These are phyloP conservation scores for Plenodomus tracheiphilus DNA, from an alignment of 2,329 filamentous ascomycete species.

Conservation along the genomic window DNA sequence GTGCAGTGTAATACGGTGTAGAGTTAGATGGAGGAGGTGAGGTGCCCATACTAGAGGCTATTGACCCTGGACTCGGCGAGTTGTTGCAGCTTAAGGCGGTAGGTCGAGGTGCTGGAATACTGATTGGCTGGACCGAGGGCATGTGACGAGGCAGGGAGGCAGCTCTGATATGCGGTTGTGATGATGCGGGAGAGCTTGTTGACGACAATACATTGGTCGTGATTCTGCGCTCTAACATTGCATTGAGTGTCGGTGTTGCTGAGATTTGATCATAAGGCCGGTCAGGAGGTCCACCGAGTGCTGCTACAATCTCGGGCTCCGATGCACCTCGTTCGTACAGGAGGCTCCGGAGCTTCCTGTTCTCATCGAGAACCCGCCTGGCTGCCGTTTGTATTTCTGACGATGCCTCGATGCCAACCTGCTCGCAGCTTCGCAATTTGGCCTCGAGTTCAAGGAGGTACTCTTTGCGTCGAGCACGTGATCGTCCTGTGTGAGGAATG, in stretches of 20 bases:
- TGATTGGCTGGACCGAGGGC: slow-evolving; percentile 24
- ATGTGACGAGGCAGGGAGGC: slow-evolving; percentile 20
- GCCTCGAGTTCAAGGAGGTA: slow-evolving; percentile 72
- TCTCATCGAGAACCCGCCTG: slow-evolving; percentile 69
- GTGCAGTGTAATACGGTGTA: slow-evolving; percentile 24
- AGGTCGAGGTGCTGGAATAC: slow-evolving; percentile 25
- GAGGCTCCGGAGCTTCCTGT: slow-evolving; percentile 64
- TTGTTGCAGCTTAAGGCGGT: slow-evolving; percentile 30
- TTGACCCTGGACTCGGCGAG: slow-evolving; percentile 36
- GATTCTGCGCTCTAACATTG: slow-evolving; percentile 38
- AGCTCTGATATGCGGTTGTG: slow-evolving; percentile 16
- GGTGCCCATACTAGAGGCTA: slow-evolving; percentile 37
- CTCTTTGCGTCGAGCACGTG: slow-evolving; percentile 73
- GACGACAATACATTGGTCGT: slow-evolving; percentile 23
- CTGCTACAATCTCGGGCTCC: slow-evolving; percentile 56
- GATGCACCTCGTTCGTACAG: slow-evolving; percentile 61
- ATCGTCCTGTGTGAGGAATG: slow-evolving; percentile 54
- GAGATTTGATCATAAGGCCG: slow-evolving; percentile 33
- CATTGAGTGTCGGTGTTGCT: slow-evolving; percentile 28
- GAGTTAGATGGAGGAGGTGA: slow-evolving; percentile 29
- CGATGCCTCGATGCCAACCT: slow-evolving; percentile 67
- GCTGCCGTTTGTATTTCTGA: slow-evolving; percentile 74
- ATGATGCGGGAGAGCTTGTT: slow-evolving; percentile 21
- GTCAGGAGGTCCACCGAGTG: slow-evolving; percentile 28
- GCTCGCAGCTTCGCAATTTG: slow-evolving; percentile 65